phyloP scores from a whole-genome alignment of 208 protist species.

The Crithidia bombi region DNA sequence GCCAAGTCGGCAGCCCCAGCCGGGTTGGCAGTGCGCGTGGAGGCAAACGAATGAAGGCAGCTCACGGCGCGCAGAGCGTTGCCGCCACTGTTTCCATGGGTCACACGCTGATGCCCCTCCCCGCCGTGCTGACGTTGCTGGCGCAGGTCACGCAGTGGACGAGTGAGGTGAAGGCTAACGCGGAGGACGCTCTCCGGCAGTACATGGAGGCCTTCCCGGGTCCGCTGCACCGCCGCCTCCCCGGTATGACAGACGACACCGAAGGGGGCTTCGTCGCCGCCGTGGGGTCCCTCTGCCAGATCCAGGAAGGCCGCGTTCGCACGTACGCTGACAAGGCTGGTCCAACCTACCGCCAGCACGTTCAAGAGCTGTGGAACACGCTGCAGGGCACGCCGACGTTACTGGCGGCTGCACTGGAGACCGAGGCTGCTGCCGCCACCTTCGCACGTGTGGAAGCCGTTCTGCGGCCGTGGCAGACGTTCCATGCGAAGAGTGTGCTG shows the following conservation, averaged over 20 bases:
- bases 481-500: slow-evolving; percentile 54
- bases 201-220: slow-evolving; percentile 55
- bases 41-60: slow-evolving; percentile 8
- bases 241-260: slow-evolving; percentile 51
- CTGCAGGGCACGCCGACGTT: slow-evolving; percentile 57
- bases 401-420: slow-evolving; percentile 46
- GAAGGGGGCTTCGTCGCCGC: slow-evolving; percentile 41
- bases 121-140: slow-evolving; percentile 44
- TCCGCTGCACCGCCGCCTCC: slow-evolving; percentile 50
- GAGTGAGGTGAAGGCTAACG: slow-evolving; percentile 34
- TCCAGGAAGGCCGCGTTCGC: slow-evolving; percentile 47
- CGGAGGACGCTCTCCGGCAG: slow-evolving; percentile 29
- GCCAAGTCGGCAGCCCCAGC: slow-evolving; percentile 13
- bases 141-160: slow-evolving; percentile 53
- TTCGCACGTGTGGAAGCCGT: slow-evolving; percentile 57
- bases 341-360: slow-evolving; percentile 54
- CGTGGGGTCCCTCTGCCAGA: slow-evolving; percentile 41
- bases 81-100: slow-evolving; percentile 17
- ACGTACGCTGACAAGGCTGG: slow-evolving; percentile 56
- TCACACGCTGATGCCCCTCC: slow-evolving; percentile 33
- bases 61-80: slow-evolving; percentile 1
- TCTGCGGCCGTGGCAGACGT: slow-evolving; percentile 52
- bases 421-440: slow-evolving; percentile 45
- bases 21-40: slow-evolving; percentile 7
- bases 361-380: slow-evolving; percentile 67